These are phyloP conservation scores for Solanum piurae DNA, from an alignment of 257 asterid species.

Conservation along the genomic window DNA sequence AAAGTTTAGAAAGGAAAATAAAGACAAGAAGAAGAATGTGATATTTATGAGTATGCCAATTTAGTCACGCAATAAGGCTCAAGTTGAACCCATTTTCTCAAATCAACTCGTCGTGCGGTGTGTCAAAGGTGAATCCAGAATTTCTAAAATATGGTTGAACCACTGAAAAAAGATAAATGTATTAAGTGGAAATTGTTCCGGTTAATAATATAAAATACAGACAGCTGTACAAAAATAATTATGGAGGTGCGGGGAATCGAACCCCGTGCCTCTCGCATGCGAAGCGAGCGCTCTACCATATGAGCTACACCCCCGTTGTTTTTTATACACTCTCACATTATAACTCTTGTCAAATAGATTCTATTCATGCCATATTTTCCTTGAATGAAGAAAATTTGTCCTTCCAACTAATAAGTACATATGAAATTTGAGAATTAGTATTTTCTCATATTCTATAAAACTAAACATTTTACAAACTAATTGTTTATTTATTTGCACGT, in stretches of 20 bases:
- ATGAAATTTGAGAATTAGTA: not conserved
- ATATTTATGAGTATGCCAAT: conserved; percentile 37
- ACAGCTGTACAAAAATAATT: no score
- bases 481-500: not conserved
- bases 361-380: not conserved
- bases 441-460: not conserved
- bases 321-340: accelerated
- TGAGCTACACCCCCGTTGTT: conserved; percentile 81
- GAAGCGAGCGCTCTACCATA: conserved; percentile 99
- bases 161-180: no score
- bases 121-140: not conserved
- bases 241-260: conserved; percentile 99
- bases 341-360: no score
- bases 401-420: not conserved
- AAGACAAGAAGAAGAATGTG: conserved; percentile 15
- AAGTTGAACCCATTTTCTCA: not conserved
- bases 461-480: not conserved
- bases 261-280: conserved; percentile 99
- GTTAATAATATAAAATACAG: no score
- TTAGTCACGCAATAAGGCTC: conserved; percentile 19
- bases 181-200: no score
- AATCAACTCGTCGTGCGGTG: not conserved
- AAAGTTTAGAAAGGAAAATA: not conserved
- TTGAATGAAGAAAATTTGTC: not conserved
- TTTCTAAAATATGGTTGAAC: not conserved